phyloP scores from a whole-genome alignment of 306 rosid genomes.

The Gillenia trifoliata region DNA sequence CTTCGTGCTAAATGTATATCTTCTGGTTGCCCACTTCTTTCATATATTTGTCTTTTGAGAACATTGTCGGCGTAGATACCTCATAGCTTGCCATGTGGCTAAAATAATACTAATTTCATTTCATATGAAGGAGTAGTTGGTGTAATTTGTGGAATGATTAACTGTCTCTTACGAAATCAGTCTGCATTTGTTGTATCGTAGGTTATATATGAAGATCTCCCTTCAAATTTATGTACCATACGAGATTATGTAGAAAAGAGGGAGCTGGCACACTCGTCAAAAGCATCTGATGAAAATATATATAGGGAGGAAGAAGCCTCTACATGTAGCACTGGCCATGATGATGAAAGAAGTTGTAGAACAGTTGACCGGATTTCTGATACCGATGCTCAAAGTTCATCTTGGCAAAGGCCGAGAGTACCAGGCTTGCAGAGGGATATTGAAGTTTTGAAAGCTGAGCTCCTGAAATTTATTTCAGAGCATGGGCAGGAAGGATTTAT shows the following conservation, averaged over 20 bases:
- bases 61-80: no score
- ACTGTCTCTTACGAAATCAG: background rate
- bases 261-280: constrained; percentile 23
- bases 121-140: no score
- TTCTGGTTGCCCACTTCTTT: no score
- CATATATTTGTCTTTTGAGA: no score
- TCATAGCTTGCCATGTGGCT: no score
- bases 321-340: constrained; percentile 23
- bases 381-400: constrained; percentile 29
- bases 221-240: constrained; percentile 82
- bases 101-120: no score
- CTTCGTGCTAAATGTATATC: no score
- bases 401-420: constrained; percentile 56
- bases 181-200: constrained; percentile 12
- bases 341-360: constrained; percentile 19
- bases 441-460: constrained; percentile 68
- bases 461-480: constrained; percentile 63
- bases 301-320: constrained; percentile 27
- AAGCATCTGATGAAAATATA: constrained; percentile 29
- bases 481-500: constrained; percentile 91
- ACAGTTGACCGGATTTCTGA: constrained; percentile 21
- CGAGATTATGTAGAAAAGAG: constrained; percentile 65
- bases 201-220: constrained; percentile 95
- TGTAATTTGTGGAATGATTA: background rate
- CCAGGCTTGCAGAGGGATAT: constrained; percentile 83